Evolutionary conservation across 768 basidiomycete genomes (phyloP), one percentile per base, ranked within the genome.

Genomic region (Astraeus odoratus): DNA sequence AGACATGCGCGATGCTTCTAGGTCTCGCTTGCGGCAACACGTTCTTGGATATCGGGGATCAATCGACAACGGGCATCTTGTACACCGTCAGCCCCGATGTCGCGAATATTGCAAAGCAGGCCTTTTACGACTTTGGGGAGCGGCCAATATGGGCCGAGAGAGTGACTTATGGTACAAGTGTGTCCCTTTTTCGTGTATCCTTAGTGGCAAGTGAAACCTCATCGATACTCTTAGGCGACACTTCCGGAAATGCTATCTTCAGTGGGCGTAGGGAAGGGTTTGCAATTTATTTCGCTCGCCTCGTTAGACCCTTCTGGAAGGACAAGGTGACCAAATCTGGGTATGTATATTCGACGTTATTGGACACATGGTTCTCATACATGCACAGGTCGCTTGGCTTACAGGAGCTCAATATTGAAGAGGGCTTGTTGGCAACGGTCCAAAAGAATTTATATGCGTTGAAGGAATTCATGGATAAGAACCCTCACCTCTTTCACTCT

Each of bases 221-320:
- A 27, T 48, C 42, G 23, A 47, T 30, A 25, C 19, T 45, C 33
- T 16, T 47, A 80, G 83, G 77, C 31, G 83, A 86, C 51, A 77
- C 71, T 54, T 77, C 81, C 40, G 85, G 86, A 13, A 83, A 76
- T 37, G 79, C 84, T 3, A 77, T 80, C 44, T 96, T 86, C 63
- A 92, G 89, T 52, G 87, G 92, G 24, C 76, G 92, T 45, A 76
- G 92, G 48, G 90, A 96, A 67, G 94, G 90, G 2, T 73, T 98
- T 39, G 84, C 84, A 0, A 64, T 95, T 23, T 93, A 92, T 61
- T 81, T 98, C 59, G 78, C 90, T 6, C 76, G 96, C 35, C 72
- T 96, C 20, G 68, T 96, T 18, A 71, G 91, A 25, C 87, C 91
- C 1, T 72, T 96, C 49, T 97, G 96, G 95, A 86, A 81, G 54